Percentiles rank a stretch among this genome's conserved stretches.
Evolutionary conservation across 169 alveolate genomes (phyloP).

Genomic region (Theileria parva): DNA sequence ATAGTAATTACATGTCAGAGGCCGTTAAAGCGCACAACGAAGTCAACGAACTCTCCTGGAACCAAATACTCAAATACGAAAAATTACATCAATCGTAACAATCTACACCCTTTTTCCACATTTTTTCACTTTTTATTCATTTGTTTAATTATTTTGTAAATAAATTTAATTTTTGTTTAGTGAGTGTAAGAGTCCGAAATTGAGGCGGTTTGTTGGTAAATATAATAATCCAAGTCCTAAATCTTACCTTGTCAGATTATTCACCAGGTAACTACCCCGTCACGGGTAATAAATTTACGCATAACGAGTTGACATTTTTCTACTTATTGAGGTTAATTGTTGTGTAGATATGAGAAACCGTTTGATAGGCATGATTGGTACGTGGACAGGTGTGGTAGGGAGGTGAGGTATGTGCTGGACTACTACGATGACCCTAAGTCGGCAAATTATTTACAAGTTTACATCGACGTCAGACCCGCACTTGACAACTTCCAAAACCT

Average conservation of each 20-base stretch:
- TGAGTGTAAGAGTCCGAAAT: slow-evolving; percentile 67
- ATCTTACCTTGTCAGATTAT: slow-evolving; percentile 61
- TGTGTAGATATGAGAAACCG: slow-evolving; percentile 73
- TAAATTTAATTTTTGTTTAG: slow-evolving; percentile 23
- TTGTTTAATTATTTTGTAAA: not conserved
- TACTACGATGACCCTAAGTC: slow-evolving; percentile 81
- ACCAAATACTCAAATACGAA: slow-evolving; percentile 77
- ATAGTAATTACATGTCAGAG: slow-evolving; percentile 70
- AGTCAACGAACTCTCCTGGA: slow-evolving; percentile 84
- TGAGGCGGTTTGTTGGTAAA: slow-evolving; percentile 80
- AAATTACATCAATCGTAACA: slow-evolving; percentile 61
- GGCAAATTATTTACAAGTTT: slow-evolving; percentile 66
- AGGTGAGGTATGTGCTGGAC: slow-evolving; percentile 81
- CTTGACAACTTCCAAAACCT: slow-evolving; percentile 69
- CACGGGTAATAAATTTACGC: too few relatives aligned
- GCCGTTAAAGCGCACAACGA: slow-evolving; percentile 80
- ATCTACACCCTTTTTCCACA: too few relatives aligned
- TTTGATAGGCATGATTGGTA: slow-evolving; percentile 87
- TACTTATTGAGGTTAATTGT: too few relatives aligned
- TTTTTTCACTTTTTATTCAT: too few relatives aligned
- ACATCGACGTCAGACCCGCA: slow-evolving; percentile 80
- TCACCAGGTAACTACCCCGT: slow-evolving; percentile 50
- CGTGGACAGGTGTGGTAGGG: slow-evolving; percentile 77
- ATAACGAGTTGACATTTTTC: not conserved
- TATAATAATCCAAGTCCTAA: slow-evolving; percentile 69